A percentile compares a stretch with the other conserved stretches of the same genome.
Evolutionary conservation across 2,329 filamentous ascomycete species (phyloP).

Genomic region (Colletotrichum sp.): DNA sequence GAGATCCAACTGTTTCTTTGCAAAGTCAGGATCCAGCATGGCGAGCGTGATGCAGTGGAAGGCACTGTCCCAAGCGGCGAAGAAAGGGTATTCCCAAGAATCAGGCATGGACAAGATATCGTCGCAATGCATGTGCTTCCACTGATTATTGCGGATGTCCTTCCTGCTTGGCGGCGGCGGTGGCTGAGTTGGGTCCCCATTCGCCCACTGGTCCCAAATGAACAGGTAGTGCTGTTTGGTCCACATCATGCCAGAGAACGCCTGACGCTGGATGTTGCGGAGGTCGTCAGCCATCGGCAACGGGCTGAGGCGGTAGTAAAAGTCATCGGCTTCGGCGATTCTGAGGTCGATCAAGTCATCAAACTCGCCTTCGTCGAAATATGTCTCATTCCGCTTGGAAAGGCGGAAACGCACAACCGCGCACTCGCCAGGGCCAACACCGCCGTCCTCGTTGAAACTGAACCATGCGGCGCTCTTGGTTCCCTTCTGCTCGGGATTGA

Average conservation of each 20-base stretch:
- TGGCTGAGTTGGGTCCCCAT: slow-evolving; percentile 87
- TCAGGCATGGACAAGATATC: slow-evolving; percentile 98
- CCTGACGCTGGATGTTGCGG: slow-evolving; percentile 93
- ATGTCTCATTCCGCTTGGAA: slow-evolving; percentile 75
- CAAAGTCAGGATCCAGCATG: slow-evolving; percentile 97
- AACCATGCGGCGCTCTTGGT: slow-evolving; percentile 95
- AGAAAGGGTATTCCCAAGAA: slow-evolving; percentile 98
- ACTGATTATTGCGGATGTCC: slow-evolving; percentile 82
- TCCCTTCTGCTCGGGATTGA: slow-evolving; percentile 81
- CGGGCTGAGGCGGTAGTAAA: slow-evolving; percentile 92
- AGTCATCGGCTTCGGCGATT: slow-evolving; percentile 91
- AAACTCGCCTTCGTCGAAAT: slow-evolving; percentile 90
- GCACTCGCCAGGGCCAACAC: slow-evolving; percentile 88
- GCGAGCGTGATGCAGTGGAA: slow-evolving; percentile 96
- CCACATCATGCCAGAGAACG: slow-evolving; percentile 97
- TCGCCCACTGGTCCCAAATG: slow-evolving; percentile 97
- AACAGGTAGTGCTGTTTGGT: slow-evolving; percentile 97
- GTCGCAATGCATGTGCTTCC: slow-evolving; percentile 95
- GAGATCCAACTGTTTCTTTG: slow-evolving; percentile 96
- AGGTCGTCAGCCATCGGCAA: slow-evolving; percentile 93
- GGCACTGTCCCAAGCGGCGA: slow-evolving; percentile 95
- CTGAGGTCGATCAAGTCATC: slow-evolving; percentile 89
- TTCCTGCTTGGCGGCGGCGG: slow-evolving; percentile 84
- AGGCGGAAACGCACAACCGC: slow-evolving; percentile 94
- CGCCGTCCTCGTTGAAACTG: slow-evolving; percentile 86